These are phyloP conservation scores for Vaccinium macrocarpon DNA, from an alignment of 148 eudicot genomes.

Conservation along the genomic window DNA sequence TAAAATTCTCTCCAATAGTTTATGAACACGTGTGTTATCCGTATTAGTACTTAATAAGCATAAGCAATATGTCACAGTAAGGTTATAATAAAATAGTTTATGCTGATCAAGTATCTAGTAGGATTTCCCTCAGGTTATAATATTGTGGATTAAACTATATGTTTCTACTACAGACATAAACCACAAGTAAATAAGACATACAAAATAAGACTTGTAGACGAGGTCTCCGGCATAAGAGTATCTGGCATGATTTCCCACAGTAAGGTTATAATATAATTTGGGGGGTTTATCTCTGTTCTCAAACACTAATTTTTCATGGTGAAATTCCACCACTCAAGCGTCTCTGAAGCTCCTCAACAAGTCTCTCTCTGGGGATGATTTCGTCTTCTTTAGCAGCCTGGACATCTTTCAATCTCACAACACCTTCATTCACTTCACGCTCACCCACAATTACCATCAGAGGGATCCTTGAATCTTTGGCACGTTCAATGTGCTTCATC, in stretches of 20 bases:
- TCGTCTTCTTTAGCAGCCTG: conserved; percentile 43
- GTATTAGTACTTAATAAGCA: too few relatives aligned
- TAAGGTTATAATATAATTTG: neutral
- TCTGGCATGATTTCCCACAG: neutral
- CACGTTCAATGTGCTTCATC: conserved; percentile 70
- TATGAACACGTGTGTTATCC: too few relatives aligned
- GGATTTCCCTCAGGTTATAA: too few relatives aligned
- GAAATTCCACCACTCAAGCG: conserved; percentile 30
- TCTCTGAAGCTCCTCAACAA: conserved; percentile 53
- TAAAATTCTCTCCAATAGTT: too few relatives aligned
- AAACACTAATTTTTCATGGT: conserved; percentile 10
- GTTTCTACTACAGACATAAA: neutral
- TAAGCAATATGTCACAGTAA: neutral
- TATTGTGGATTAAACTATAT: neutral
- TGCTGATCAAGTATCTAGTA: too few relatives aligned
- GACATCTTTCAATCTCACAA: conserved; percentile 64
- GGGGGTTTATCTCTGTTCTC: neutral
- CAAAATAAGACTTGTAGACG: neutral
- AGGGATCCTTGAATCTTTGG: conserved; percentile 68
- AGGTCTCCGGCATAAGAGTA: neutral
- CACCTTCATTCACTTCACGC: conserved; percentile 55
- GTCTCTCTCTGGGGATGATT: conserved; percentile 42
- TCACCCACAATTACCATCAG: conserved; percentile 79
- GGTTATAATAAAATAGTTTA: too few relatives aligned
- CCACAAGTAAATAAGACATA: neutral